Base-by-base conservation (phyloP, 805 yeast genomes). In the Lipomyces starkeyi region DNA sequence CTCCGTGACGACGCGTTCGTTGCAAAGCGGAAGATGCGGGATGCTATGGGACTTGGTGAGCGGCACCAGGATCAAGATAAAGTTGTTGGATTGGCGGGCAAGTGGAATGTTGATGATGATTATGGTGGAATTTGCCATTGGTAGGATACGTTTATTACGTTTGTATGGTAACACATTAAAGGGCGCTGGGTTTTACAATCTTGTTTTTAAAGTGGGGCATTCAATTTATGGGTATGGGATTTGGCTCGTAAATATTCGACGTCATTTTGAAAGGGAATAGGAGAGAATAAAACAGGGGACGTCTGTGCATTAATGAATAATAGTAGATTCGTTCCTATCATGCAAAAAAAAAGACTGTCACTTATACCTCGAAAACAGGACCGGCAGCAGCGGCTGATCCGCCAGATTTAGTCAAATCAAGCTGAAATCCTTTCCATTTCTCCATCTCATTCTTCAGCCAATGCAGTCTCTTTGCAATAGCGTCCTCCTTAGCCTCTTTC, bases 1-100 rank as follows among this genome's bases (percentile, higher is more conserved):
- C 74, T 81, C 55, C 74, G 75, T 25, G 76, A 73, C 59, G 66
- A 62, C 29, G 68, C 67, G 7, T 53, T 52, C 25, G 60, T 25
- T 22, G 11, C 63, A 7, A 52, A 53, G 49, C 64, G 71, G n/a
- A 62, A 63, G 61, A 68, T 65, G 66, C 64, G 66, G n/a, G 66
- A 64, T 25, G 65, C 65, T 2, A 49, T 57, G 61, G 65, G 65
- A 5, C 34, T 59, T 7, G 70, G 67, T 27, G 67, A 63, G 57
- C 49, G 3, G 2, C 63, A 60, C 25, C 55, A 47, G 49, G 63
- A 29, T 13, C 59, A 66, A n/a, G 61, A 54, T 13, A n/a, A 53
- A 22, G 62, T 62, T 20, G 70, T 69, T 20, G 72, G 72, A 13
- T 37, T 69, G 37, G 70, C 72, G 7, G 72, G 72, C 9, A 69